A percentile compares a stretch with the other conserved stretches of the same genome.
Conservation (phyloP, 306 rosid genomes). For the Phaseolus lunatus region DNA sequence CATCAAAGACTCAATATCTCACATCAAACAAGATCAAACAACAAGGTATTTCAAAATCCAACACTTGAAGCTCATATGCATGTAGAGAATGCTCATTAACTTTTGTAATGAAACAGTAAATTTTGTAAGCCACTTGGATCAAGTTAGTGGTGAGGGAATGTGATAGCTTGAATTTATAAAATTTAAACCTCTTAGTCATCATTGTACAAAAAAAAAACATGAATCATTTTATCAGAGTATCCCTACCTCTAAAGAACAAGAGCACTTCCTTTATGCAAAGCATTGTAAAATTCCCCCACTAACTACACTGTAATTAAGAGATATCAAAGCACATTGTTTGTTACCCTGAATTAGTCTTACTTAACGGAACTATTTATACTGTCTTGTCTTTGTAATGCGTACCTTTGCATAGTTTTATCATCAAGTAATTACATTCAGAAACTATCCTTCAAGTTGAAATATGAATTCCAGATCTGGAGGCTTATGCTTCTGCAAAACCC, state of each 20-base stretch:
- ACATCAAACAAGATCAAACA: no score
- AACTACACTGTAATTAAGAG: no score
- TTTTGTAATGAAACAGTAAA: not conserved
- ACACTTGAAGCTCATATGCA: not conserved
- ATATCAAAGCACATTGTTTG: no score
- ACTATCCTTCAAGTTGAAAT: no score
- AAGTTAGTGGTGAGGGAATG: not conserved
- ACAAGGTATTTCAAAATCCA: not conserved
- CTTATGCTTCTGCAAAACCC: no score
- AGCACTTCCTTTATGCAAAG: not conserved
- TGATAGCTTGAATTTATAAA: not conserved
- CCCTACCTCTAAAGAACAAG: not conserved
- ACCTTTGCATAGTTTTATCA: no score
- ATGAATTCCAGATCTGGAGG: no score
- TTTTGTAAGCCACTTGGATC: not conserved
- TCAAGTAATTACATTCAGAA: no score
- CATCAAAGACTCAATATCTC: not conserved
- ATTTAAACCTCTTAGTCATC: not conserved
- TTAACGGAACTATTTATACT: no score
- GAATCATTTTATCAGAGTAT: constrained; percentile 4
- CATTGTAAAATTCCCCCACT: no score
- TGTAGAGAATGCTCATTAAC: not conserved
- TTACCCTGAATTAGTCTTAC: no score
- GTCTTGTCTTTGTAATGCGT: no score
- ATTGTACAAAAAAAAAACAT: not conserved